These are phyloP conservation scores for Anthoceros angustus DNA, from an alignment of 225 moss, liverwort and hornwort species.

Conservation along the genomic window DNA sequence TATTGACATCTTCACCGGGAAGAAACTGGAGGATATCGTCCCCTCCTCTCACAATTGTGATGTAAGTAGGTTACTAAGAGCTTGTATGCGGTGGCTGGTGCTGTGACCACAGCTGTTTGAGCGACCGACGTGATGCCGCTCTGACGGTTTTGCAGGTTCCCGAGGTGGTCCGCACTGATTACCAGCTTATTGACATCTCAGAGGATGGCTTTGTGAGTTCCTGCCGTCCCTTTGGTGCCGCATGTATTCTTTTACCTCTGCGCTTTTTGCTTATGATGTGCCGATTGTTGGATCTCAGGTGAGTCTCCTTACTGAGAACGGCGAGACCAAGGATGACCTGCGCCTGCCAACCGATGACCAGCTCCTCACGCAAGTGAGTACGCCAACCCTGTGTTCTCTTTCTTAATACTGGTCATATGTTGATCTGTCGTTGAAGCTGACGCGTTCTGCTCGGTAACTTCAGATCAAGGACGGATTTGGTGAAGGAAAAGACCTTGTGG, in stretches of 20 bases:
- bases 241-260: neutral
- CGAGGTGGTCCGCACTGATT: conserved; percentile 82
- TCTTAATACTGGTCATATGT: neutral
- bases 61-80: conserved; percentile 22
- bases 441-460: neutral
- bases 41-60: conserved; percentile 99
- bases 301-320: conserved; percentile 68
- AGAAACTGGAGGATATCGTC: conserved; percentile 98
- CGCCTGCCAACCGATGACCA: conserved; percentile 69
- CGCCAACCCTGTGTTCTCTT: neutral
- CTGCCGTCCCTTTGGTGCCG: neutral
- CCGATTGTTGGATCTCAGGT: conserved; percentile 25
- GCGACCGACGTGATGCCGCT: neutral
- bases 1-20: conserved; percentile 89
- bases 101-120: neutral
- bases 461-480: conserved; percentile 85
- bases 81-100: neutral
- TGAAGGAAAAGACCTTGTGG: conserved; percentile 82
- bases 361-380: conserved; percentile 48
- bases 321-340: conserved; percentile 72
- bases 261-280: neutral
- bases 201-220: conserved; percentile 94
- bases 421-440: neutral
- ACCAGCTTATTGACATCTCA: conserved; percentile 79
- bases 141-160: conserved; percentile 42